phyloP scores from a whole-genome alignment of 257 asterid genomes.

The Petunia axillaris region DNA sequence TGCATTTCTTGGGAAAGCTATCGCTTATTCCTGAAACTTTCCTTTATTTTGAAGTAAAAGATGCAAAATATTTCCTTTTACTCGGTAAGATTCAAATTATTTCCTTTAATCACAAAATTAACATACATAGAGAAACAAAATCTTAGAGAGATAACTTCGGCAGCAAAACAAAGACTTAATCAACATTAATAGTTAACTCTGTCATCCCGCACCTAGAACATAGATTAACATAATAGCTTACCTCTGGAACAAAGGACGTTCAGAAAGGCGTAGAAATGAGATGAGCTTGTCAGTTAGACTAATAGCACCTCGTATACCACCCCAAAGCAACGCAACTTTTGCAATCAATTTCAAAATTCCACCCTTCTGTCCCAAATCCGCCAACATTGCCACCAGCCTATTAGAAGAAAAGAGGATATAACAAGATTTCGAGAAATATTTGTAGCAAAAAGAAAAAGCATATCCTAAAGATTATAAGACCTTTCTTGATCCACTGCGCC shows the following conservation, averaged over 20 bases:
- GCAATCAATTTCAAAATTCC: constrained; percentile 80
- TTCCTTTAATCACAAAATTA: not conserved
- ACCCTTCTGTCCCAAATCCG: constrained; percentile 92
- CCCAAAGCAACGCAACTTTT: constrained; percentile 91
- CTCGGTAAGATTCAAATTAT: not conserved
- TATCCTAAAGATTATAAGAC: constrained; percentile 41
- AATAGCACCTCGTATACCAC: constrained; percentile 98
- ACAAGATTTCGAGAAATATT: constrained; percentile 31
- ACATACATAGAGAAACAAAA: not conserved
- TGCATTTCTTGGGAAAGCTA: not conserved
- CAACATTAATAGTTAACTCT: constrained; percentile 7
- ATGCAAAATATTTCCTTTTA: not conserved
- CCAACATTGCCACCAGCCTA: constrained; percentile 85
- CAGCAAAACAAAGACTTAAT: not conserved
- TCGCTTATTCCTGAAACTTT: not conserved
- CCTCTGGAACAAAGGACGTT: constrained; percentile 88
- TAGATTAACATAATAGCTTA: constrained; percentile 32
- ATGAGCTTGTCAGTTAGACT: constrained; percentile 87
- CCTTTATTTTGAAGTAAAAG: not conserved
- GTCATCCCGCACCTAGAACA: not conserved
- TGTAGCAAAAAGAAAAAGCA: constrained; percentile 16
- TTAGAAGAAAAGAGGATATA: constrained; percentile 37
- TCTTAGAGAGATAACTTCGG: not conserved
- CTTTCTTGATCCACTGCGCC: constrained; percentile 95
- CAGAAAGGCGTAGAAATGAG: constrained; percentile 76